phyloP scores from a whole-genome alignment of 2,329 filamentous ascomycete genomes.

The Ophiostoma novo-ulmi region DNA sequence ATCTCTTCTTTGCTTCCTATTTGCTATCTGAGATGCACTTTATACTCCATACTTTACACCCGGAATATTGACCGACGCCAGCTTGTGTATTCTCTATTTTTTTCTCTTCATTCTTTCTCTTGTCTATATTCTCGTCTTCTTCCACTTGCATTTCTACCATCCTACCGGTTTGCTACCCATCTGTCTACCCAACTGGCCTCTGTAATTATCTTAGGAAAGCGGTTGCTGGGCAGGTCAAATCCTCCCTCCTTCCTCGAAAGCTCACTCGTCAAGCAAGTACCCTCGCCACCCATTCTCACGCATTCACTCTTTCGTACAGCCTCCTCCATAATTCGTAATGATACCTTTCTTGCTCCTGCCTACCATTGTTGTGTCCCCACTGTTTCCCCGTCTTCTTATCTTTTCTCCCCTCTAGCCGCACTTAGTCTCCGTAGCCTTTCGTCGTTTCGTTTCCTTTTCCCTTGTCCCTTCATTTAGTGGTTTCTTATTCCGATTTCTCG shows the following conservation, averaged over 20 bases:
- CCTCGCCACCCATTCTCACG: not conserved
- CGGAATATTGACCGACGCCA: not conserved
- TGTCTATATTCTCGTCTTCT: not conserved
- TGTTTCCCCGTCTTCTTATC: conserved; percentile 15
- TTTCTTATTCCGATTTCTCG: not conserved
- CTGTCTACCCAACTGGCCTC: not conserved
- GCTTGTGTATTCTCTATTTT: not conserved
- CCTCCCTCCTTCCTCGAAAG: too few species aligned
- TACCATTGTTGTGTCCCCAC: not conserved
- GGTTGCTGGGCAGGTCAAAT: too few species aligned
- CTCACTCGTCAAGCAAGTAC: not conserved
- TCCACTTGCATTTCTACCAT: not conserved
- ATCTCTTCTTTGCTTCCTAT: too few species aligned
- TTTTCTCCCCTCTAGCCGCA: not conserved
- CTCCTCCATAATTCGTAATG: not conserved
- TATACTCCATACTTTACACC: too few species aligned
- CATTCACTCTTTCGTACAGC: not conserved
- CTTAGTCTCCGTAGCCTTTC: not conserved
- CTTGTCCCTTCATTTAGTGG: not conserved
- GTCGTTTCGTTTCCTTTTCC: not conserved
- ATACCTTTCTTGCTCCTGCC: not conserved
- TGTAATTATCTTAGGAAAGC: too few species aligned
- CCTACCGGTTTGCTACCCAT: not conserved
- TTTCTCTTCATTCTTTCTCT: not conserved
- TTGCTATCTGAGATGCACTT: too few species aligned